Evolutionary conservation across 108 stramenopile genomes (phyloP), one percentile per base, ranked within the genome.

Genomic region (Schizochytrium sp.): DNA sequence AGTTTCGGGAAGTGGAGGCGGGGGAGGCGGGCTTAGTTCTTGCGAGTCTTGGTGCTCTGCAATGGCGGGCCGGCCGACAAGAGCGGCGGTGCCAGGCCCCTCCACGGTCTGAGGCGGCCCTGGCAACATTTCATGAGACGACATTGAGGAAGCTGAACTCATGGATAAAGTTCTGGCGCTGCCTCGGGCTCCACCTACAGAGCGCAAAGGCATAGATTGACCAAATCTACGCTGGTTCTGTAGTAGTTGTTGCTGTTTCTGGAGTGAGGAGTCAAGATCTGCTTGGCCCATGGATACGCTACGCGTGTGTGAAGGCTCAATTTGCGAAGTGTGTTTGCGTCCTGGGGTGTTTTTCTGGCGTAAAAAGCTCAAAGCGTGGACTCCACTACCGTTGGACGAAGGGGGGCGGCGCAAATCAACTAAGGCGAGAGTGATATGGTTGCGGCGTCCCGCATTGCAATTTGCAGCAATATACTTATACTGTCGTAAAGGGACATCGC

Each of bases 401-500:
- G 76, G 76, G 38, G 76, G 76, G 8, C 76, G 53, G 5, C 76
- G 76, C 15, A 83, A 40, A 28, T 83, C 76, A 8, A 83, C 76
- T 8, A 83, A 53, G 28, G 76, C 53, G 28, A 55, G 47, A 5
- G 28, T 83, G 0, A 83, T 83, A 53, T 83, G 76, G 10, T 55
- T 55, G 50, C 50, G 50, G 28, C 50, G 50, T 17, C 53, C 76
- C 3, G 5, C 45, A 10, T 2, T 8, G 40, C 76, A 83, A 5
- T 55, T 5, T 10, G 47, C 10, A 8, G 76, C 76, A 83, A 83
- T 83, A 40, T 83, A 42, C 76, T 83, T 83, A 53, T 83, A 83
- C 76, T 83, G 76, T n/a, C 76, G 76, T 1, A 83, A 40, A 3
- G 76, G 76, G 76, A 83, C 55, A 13, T 83, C 76, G 50, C 76